These are phyloP conservation scores for Scytalidium sp. DNA, from an alignment of 2,329 filamentous ascomycete genomes.

Conservation along the genomic window DNA sequence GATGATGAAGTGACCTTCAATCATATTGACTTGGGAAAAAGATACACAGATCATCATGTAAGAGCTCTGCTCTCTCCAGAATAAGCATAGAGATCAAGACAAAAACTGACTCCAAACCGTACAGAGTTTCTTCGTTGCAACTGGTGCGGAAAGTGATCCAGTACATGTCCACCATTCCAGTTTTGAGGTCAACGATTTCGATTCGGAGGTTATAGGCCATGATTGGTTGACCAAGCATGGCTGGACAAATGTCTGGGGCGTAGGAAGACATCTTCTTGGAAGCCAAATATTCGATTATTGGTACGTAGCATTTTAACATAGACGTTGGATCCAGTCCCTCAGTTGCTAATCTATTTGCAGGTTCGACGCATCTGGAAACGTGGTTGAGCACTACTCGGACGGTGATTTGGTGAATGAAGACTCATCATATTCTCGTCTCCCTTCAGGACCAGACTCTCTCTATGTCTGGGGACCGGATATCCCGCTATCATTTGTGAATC, in stretches of 20 bases:
- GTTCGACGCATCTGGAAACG: constrained; percentile 55
- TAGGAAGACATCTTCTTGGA: constrained; percentile 65
- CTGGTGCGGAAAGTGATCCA: constrained; percentile 16
- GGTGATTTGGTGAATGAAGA: constrained; percentile 61
- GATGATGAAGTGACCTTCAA: too few relatives aligned
- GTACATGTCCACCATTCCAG: constrained; percentile 62
- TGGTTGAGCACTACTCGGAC: constrained; percentile 67
- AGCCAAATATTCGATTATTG: constrained; percentile 71
- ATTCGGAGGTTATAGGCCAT: constrained; percentile 65
- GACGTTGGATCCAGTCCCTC: neutral
- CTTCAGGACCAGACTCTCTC: constrained; percentile 33
- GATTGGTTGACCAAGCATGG: constrained; percentile 61
- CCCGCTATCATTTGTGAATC: constrained; percentile 13
- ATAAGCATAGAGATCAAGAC: neutral
- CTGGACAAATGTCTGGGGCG: constrained; percentile 64
- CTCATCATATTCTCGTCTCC: constrained; percentile 38
- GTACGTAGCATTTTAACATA: constrained; percentile 19
- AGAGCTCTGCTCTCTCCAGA: constrained; percentile 13
- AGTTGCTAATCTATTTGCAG: neutral
- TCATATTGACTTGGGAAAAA: too few relatives aligned
- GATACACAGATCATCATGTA: too few relatives aligned
- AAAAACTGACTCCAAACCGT: neutral
- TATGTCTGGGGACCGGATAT: constrained; percentile 36
- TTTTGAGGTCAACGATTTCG: constrained; percentile 68
- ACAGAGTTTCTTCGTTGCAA: constrained; percentile 39